These are phyloP conservation scores for Schoenoplectus triqueter DNA, from an alignment of 202 grass and related monocot species.

Conservation along the genomic window DNA sequence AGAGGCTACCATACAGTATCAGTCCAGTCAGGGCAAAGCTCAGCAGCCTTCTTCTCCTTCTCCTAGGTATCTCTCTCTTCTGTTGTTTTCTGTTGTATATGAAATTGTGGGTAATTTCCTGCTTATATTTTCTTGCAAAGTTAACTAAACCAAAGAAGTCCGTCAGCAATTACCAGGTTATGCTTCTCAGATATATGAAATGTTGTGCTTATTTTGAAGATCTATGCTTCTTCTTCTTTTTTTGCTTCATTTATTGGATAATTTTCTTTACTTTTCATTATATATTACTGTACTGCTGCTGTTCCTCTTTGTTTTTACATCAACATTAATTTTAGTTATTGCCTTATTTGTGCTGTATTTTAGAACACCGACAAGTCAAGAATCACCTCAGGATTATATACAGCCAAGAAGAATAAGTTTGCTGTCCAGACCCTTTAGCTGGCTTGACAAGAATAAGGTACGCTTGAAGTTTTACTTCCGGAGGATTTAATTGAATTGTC, in stretches of 20 bases:
- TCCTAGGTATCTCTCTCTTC: constrained; percentile 63
- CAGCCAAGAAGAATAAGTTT: constrained; percentile 88
- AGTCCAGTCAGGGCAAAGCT: constrained; percentile 95
- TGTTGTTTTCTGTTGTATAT: constrained; percentile 13
- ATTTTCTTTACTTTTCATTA: neutral
- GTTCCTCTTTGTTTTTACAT: neutral
- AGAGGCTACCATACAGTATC: constrained; percentile 96
- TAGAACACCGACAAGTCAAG: constrained; percentile 70
- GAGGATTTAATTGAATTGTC: neutral
- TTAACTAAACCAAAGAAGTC: constrained; percentile 11
- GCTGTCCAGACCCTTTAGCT: constrained; percentile 79
- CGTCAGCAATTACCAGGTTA: neutral
- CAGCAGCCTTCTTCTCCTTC: constrained; percentile 69
- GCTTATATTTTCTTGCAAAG: neutral
- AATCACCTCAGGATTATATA: constrained; percentile 60
- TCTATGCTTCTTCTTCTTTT: neutral
- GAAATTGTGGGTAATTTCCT: constrained; percentile 9
- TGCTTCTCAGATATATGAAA: neutral
- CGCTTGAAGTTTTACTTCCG: neutral
- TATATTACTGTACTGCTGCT: neutral
- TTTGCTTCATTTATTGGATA: neutral
- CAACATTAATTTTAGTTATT: constrained; percentile 2
- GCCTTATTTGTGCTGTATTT: constrained; percentile 30
- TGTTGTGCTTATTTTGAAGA: constrained; percentile 2
- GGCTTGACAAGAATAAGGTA: constrained; percentile 98